Base-by-base conservation (phyloP, 1,139 yeast genomes). In the Diutina siamensis region DNA sequence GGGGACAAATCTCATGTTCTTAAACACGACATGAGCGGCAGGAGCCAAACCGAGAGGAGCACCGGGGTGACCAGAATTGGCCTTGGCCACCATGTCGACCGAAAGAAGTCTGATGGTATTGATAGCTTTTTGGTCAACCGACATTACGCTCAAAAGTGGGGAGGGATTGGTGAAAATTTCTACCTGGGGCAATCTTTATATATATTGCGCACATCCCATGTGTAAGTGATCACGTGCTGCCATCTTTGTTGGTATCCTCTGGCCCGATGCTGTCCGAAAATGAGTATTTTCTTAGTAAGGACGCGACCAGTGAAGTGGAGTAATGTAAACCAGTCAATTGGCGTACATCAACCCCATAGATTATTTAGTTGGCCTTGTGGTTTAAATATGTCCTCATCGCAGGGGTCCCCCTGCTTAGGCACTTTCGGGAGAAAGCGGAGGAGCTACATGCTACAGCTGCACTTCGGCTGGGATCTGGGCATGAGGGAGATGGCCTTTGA, bases 31-130 rank as follows among this genome's bases (percentile, higher is more conserved):
- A 54, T 70, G 74, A 51, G 75, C 75, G 44, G 74, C 74, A 35
- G 76, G 96, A 27, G 99, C 97, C 66, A 92, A 72, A 53, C 97
- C 98, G 78, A 92, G 80, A 58, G 98, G 98, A 48, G 99, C 97
- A 76, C 98, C 98, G 48, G 99, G 99, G 72, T 92, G 99, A 57
- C 99, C 99, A 51, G 96, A 83, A 70, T 92, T 85, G 59, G 97
- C 95, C 64, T 80, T 78, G 50, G 82, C 75, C 51, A 86, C 94
- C 54, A 85, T 82, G 67, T 92, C 99, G 49, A 84, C 89, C 42
- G 97, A 80, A 59, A 94, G 75, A 54, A 83, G 71, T 73, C 97
- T 88, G 71, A 92, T 86, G 56, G 98, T 87, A 72, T 78, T 75
- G 67, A 94, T 73, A 20, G 28, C 28, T 22, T 25, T 22, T 38